A percentile compares a stretch with the other conserved stretches of the same genome.
phyloP scores from a whole-genome alignment of 371 early-diverging fungal species.

The Ecytonucleospora hepatopenaei region DNA sequence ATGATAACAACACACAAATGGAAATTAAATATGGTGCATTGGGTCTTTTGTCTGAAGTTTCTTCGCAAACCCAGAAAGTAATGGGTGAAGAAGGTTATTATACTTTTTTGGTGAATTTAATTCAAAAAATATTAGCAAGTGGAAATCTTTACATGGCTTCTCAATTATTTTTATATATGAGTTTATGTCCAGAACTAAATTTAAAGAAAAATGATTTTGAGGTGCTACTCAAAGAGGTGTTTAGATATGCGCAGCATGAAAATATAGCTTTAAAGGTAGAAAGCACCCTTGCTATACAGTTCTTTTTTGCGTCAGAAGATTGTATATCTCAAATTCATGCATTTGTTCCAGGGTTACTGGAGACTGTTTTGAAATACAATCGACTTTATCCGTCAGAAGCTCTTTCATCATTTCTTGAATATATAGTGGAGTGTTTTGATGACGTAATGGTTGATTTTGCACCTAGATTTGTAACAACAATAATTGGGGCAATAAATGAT shows the following conservation, averaged over 20 bases:
- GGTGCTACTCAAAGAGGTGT: constrained; percentile 21
- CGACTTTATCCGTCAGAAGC: constrained; percentile 51
- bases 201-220: constrained; percentile 1
- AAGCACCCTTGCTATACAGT: constrained; percentile 41
- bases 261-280: constrained; percentile 50
- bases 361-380: constrained; percentile 34
- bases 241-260: constrained; percentile 17
- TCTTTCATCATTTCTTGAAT: constrained; percentile 42
- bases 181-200: constrained; percentile 20
- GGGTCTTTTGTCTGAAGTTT: constrained; percentile 38
- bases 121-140: constrained; percentile 33
- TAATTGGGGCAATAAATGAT: constrained; percentile 26
- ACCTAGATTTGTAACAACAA: constrained; percentile 45
- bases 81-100: constrained; percentile 23
- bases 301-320: constrained; percentile 29
- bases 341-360: constrained; percentile 42
- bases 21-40: constrained; percentile 41
- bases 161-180: constrained; percentile 49
- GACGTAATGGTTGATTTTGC: constrained; percentile 49
- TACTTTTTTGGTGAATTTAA: constrained; percentile 30
- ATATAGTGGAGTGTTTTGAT: constrained; percentile 42
- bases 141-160: constrained; percentile 41
- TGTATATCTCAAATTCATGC: constrained; percentile 10
- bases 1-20: constrained; percentile 9
- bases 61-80: constrained; percentile 22